Evolutionary conservation across 2,329 filamentous ascomycete genomes (phyloP).

Genomic region (Scytalidium lignicola): DNA sequence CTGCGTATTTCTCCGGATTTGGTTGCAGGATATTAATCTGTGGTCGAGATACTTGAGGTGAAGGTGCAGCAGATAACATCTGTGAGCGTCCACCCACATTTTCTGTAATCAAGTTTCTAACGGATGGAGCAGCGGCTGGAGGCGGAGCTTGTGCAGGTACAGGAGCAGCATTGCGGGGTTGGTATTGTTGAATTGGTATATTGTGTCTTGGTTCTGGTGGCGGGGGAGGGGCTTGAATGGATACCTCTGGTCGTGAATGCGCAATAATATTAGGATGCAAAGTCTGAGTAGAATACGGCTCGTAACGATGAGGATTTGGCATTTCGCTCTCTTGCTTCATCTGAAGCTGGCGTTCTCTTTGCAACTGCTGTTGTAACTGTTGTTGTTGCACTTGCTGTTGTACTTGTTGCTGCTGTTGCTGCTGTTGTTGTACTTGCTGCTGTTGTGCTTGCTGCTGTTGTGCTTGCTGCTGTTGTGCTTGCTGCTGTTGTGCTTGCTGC

Average conservation of each 20-base stretch:
- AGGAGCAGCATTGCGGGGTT: conserved; percentile 15
- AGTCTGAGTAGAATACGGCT: conserved; percentile 20
- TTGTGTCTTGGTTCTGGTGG: conserved; percentile 17
- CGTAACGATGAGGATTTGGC: conserved; percentile 30
- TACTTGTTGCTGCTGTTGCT: neutral
- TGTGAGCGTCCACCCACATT: conserved; percentile 13
- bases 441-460: conserved; percentile 1
- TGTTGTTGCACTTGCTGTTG: conserved; percentile 5
- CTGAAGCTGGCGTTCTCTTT: conserved; percentile 16
- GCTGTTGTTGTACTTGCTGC: conserved; percentile 1
- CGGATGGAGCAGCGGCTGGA: conserved; percentile 5
- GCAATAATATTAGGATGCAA: conserved; percentile 14
- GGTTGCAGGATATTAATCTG: conserved; percentile 21
- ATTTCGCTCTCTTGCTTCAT: conserved; percentile 27
- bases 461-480: neutral
- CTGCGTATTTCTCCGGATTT: conserved; percentile 19
- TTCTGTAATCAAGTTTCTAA: conserved; percentile 20
- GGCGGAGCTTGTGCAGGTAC: neutral
- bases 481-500: conserved; percentile 4
- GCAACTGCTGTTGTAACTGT: conserved; percentile 8
- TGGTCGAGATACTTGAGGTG: conserved; percentile 18
- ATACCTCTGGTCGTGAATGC: conserved; percentile 19
- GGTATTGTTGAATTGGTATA: conserved; percentile 20
- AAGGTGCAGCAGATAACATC: conserved; percentile 17
- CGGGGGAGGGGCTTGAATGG: conserved; percentile 5